Base-by-base conservation (phyloP, 768 basidiomycete species). In the Cystofilobasidium bisporidii region DNA sequence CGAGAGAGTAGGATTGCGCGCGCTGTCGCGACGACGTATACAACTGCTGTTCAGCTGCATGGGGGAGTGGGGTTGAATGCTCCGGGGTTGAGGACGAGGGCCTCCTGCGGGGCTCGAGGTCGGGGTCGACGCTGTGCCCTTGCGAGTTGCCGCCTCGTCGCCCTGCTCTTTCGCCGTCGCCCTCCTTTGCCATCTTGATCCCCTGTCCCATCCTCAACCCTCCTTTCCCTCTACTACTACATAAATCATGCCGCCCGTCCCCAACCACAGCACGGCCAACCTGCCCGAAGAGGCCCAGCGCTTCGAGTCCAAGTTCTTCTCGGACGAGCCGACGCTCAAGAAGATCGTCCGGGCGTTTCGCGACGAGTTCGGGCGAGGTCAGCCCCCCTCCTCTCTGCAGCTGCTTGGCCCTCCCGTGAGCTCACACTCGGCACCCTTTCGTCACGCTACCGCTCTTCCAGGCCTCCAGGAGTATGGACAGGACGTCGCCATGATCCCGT, bases 291-390 rank as follows among this genome's bases (percentile, higher is more conserved):
- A 71, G 36, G 82, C 91, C 71, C 81, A 85, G 70, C 77, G 82
- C 50, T 85, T 93, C 73, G 84, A 87, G 73, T 77, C 79, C 9
- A 85, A 87, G 75, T 92, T 99, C 77, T 79, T 82, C 41, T 79
- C 96, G 63, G 77, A 80, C 50, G 79, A 83, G 30, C 81, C 85
- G 40, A 75, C 77, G 61, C 84, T 98, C 65, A 75, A 83, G 58
- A 78, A 82, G 61, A 87, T 97, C 76, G 85, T 89, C 14, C 79
- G 82, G 43, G 83, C 86, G 33, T 97, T 98, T 77, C 81, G 92
- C 40, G 80, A 83, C 63, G 93, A 97, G 74, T 86, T 91, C 74
- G 80, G 81, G 40, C 74, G 83, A 11, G 96, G 96, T 67, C 20
- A 41, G 66, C 33, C 17, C 45, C 12, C n/a, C 15, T 59, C 5